Percentiles rank a stretch among this genome's conserved stretches.
phyloP scores from a whole-genome alignment of 257 asterid species.

The Parsonsia alboflavescens region DNA sequence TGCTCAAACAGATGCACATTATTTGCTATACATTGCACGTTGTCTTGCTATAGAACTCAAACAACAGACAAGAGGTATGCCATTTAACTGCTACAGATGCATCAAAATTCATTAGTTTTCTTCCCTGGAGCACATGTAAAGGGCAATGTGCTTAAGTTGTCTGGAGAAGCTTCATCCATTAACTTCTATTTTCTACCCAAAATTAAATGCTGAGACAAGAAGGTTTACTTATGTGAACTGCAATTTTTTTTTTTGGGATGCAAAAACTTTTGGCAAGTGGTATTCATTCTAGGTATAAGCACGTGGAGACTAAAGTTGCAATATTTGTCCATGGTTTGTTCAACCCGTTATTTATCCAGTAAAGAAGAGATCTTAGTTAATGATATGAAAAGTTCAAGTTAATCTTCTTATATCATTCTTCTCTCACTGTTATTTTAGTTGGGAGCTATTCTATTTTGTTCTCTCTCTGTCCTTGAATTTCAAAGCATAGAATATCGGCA shows the following conservation, averaged over 20 bases:
- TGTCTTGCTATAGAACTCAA: conserved; percentile 71
- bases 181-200: not conserved
- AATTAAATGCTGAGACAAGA: not conserved
- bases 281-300: not conserved
- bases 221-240: not conserved
- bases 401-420: not conserved
- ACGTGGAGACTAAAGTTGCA: not conserved
- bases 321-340: not conserved
- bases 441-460: not conserved
- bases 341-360: not conserved
- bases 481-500: not conserved
- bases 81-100: conserved; percentile 2
- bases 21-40: conserved; percentile 57
- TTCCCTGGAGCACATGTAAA: not conserved
- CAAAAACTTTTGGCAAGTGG: not conserved
- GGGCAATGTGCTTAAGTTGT: not conserved
- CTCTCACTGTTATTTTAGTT: not conserved
- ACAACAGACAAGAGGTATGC: conserved; percentile 54
- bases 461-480: not conserved
- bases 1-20: conserved; percentile 85
- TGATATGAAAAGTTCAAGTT: not conserved
- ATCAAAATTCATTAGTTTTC: not conserved
- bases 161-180: not conserved
- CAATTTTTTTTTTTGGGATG: not conserved
- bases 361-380: not conserved